phyloP scores from a whole-genome alignment of 1,284 basidiomycete species.

The Cutaneotrichosporon arboriforme region DNA sequence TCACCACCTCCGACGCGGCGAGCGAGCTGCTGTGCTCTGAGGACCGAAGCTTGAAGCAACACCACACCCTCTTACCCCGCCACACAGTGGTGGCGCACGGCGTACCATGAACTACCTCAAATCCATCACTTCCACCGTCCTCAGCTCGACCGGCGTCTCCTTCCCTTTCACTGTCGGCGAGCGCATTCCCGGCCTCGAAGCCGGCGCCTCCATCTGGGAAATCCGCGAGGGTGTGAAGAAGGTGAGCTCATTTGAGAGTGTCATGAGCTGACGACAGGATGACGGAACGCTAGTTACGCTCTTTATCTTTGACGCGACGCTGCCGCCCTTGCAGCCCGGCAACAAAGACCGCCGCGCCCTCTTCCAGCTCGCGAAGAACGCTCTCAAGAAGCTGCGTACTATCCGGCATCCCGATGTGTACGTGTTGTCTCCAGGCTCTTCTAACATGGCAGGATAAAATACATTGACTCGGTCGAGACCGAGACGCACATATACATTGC shows the following conservation, averaged over 20 bases:
- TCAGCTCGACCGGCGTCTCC: constrained; percentile 82
- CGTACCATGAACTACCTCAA: constrained; percentile 49
- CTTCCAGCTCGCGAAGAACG: constrained; percentile 79
- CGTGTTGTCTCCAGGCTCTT: constrained; percentile 5
- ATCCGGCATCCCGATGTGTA: constrained; percentile 87
- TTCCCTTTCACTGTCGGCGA: constrained; percentile 81
- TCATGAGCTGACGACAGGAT: constrained; percentile 57
- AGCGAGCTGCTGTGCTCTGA: too few relatives aligned
- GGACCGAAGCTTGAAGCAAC: too few relatives aligned
- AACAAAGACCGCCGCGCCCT: constrained; percentile 56
- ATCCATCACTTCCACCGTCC: constrained; percentile 59
- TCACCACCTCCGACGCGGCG: too few relatives aligned
- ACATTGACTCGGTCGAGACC: constrained; percentile 86
- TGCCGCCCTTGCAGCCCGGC: constrained; percentile 44
- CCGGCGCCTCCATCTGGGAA: constrained; percentile 64
- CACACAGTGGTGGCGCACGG: background rate
- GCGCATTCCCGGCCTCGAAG: constrained; percentile 63
- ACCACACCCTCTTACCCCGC: too few relatives aligned
- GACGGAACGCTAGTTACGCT: constrained; percentile 77
- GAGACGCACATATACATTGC: constrained; percentile 85
- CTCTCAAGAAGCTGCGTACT: constrained; percentile 82
- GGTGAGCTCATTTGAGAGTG: constrained; percentile 54
- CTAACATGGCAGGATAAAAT: constrained; percentile 59
- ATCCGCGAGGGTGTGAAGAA: constrained; percentile 82
- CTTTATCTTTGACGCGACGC: constrained; percentile 74